A percentile compares a stretch with the other conserved stretches of the same genome.
Evolutionary conservation across 2,329 filamentous ascomycete species (phyloP).

Genomic region (Penicillium sp.): DNA sequence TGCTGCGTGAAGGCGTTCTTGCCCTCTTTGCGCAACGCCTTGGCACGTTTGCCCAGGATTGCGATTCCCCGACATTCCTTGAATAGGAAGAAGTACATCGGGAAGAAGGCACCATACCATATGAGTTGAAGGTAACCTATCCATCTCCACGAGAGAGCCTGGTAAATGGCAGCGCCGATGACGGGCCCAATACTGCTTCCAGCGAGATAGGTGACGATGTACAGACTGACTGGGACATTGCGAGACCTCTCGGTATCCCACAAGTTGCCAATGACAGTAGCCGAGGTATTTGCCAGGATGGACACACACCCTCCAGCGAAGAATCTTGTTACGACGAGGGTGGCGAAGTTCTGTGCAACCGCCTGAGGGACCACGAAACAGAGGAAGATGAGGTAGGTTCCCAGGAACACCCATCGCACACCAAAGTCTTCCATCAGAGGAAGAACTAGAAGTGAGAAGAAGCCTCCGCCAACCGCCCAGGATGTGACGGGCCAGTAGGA

Average conservation of each 20-base stretch:
- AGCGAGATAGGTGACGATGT: constrained; percentile 43
- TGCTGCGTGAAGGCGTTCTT: constrained; percentile 29
- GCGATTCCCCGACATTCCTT: constrained; percentile 45
- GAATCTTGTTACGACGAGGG: constrained; percentile 46
- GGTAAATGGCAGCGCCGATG: constrained; percentile 41
- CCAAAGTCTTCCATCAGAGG: constrained; percentile 45
- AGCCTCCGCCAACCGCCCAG: constrained; percentile 34
- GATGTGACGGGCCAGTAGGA: constrained; percentile 37
- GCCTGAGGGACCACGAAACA: constrained; percentile 48
- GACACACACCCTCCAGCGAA: constrained; percentile 48
- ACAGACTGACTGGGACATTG: constrained; percentile 45
- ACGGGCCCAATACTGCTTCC: constrained; percentile 50
- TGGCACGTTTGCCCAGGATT: constrained; percentile 40
- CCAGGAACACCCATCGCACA: constrained; percentile 43
- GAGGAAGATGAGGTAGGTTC: constrained; percentile 40
- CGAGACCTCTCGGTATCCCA: constrained; percentile 38
- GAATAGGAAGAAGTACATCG: constrained; percentile 43
- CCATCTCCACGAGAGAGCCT: constrained; percentile 35
- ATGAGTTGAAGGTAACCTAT: constrained; percentile 49
- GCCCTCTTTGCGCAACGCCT: constrained; percentile 35
- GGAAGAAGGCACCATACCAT: constrained; percentile 38
- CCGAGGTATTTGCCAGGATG: constrained; percentile 40
- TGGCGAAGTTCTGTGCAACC: constrained; percentile 49
- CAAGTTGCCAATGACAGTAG: constrained; percentile 32
- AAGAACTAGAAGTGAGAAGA: constrained; percentile 32